Conservation (phyloP, 345 rosid genomes). For the Abelmoschus esculentus region DNA sequence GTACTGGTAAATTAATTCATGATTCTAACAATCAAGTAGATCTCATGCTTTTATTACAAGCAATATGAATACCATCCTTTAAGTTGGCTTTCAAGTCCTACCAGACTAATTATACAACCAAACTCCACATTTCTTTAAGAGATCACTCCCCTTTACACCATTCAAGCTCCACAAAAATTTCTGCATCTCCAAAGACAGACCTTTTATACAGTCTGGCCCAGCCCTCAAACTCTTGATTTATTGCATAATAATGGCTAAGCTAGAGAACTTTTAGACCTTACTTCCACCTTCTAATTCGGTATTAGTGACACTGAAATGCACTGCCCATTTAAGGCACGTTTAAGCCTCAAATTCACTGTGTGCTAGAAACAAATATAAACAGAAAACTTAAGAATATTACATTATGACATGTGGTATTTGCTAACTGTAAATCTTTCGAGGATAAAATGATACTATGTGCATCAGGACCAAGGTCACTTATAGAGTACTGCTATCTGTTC, state of each 20-base stretch:
- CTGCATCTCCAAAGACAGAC: neutral
- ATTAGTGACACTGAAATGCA: neutral
- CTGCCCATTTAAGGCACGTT: neutral
- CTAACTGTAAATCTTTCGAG: neutral
- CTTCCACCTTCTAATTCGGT: neutral
- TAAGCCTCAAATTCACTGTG: neutral
- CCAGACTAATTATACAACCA: constrained; percentile 1
- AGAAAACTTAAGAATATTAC: neutral
- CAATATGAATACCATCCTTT: neutral
- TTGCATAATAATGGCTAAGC: neutral
- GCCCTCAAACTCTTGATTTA: neutral
- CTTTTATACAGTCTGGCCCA: neutral
- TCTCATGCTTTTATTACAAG: neutral
- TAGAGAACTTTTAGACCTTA: neutral
- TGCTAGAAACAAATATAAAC: neutral
- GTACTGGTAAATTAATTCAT: neutral
- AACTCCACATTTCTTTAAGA: neutral
- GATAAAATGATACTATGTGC: neutral
- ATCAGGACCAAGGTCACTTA: constrained; percentile 5
- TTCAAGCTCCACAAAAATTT: neutral
- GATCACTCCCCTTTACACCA: neutral
- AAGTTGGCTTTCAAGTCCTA: neutral
- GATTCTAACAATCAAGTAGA: neutral
- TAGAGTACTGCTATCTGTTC: neutral
- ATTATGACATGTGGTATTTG: neutral